Evolutionary conservation across 1,284 basidiomycete genomes (phyloP).

Genomic region (Termitomyces sp.): DNA sequence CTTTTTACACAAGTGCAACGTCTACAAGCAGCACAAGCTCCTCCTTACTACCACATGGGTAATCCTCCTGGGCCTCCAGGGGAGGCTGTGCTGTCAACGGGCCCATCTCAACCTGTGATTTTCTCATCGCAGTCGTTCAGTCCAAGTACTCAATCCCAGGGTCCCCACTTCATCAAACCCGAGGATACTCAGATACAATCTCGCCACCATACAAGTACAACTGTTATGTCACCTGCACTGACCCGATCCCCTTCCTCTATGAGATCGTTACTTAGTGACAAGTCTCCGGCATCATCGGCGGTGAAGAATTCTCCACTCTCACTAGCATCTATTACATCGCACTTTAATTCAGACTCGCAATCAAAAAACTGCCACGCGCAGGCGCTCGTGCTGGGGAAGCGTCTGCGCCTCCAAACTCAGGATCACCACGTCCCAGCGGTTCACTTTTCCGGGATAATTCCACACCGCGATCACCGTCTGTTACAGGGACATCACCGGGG

Average conservation of each 20-base stretch:
- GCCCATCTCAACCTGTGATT: conserved; percentile 26
- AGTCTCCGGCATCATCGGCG: conserved; percentile 22
- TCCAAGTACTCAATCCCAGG: conserved; percentile 21
- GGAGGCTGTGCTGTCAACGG: conserved; percentile 26
- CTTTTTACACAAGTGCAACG: conserved; percentile 34
- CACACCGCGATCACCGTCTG: conserved; percentile 3
- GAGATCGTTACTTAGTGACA: conserved; percentile 12
- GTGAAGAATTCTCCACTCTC: conserved; percentile 30
- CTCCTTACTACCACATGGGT: conserved; percentile 26
- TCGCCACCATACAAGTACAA: conserved; percentile 17
- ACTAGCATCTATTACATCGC: conserved; percentile 36
- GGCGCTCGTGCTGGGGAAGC: conserved; percentile 47
- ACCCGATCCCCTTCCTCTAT: conserved; percentile 19
- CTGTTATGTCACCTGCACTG: conserved; percentile 14
- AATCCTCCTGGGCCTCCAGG: conserved; percentile 22
- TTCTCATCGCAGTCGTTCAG: conserved; percentile 26
- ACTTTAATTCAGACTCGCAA: conserved; percentile 31
- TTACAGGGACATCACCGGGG: conserved; percentile 15
- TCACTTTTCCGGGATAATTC: conserved; percentile 18
- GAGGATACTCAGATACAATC: conserved; percentile 20
- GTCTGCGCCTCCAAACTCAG: conserved; percentile 39
- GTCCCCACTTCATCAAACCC: conserved; percentile 26
- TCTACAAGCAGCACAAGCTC: conserved; percentile 21
- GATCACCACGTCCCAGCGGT: conserved; percentile 25
- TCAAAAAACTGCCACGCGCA: conserved; percentile 49